Evolutionary conservation across 2,329 filamentous ascomycete genomes (phyloP).

Genomic region (Ilyonectria destructans): DNA sequence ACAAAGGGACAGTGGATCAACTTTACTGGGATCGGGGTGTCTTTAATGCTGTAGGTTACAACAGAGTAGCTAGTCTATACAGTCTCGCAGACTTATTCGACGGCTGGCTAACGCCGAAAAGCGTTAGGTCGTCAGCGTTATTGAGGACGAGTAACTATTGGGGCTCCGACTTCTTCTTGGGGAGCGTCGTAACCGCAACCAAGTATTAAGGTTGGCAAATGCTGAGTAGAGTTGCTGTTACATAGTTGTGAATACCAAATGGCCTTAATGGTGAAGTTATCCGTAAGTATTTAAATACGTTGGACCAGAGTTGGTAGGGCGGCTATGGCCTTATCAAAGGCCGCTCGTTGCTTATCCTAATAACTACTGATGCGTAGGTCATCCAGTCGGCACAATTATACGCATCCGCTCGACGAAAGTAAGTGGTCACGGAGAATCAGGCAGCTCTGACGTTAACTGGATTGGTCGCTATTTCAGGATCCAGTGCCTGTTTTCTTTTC

Average conservation of each 20-base stretch:
- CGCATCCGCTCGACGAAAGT: conserved; percentile 58
- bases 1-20: neutral
- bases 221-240: too few relatives aligned
- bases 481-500: too few relatives aligned
- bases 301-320: conserved; percentile 47
- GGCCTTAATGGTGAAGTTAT: too few relatives aligned
- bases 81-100: too few relatives aligned
- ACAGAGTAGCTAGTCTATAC: neutral
- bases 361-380: conserved; percentile 55
- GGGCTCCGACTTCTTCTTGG: neutral
- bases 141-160: neutral
- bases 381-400: conserved; percentile 56
- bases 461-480: too few relatives aligned
- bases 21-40: neutral
- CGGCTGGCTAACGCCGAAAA: neutral
- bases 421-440: conserved; percentile 55
- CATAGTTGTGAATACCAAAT: too few relatives aligned
- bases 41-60: neutral
- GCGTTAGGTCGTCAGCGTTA: neutral
- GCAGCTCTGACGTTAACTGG: conserved; percentile 22
- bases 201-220: too few relatives aligned
- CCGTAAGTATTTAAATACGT: neutral
- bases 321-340: conserved; percentile 57
- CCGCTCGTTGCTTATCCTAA: conserved; percentile 52
- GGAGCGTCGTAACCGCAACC: too few relatives aligned